Conservation (phyloP, 305 asterid species). For the Solanum hybrid region DNA sequence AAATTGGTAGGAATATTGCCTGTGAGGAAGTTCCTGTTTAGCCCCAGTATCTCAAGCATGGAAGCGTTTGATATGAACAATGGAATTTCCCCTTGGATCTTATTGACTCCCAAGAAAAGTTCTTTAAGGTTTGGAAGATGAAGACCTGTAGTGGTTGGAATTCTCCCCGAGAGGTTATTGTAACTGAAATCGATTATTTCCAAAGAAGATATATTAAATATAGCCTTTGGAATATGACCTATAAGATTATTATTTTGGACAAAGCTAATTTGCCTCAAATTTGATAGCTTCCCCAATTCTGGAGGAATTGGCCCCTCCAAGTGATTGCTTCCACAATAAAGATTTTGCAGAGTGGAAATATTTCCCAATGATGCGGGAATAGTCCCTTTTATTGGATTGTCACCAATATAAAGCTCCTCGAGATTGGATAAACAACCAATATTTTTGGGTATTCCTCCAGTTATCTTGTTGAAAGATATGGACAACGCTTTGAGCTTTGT, state of each 20-base stretch:
- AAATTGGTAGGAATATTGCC: not conserved
- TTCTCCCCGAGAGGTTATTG: not conserved
- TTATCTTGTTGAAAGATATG: not conserved
- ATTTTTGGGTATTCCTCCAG: not conserved
- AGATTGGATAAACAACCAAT: not conserved
- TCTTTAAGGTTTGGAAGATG: not conserved
- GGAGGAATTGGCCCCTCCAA: not conserved
- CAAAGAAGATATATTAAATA: not conserved
- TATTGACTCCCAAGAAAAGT: not conserved
- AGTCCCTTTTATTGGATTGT: not conserved
- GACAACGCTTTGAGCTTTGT: not conserved
- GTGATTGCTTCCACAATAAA: not conserved
- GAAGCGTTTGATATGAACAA: not conserved
- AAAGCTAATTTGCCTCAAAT: not conserved
- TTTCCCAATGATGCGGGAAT: not conserved
- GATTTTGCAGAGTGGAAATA: not conserved
- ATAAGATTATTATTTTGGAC: not conserved
- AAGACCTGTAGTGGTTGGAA: not conserved
- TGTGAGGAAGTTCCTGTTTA: not conserved
- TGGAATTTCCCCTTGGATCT: not conserved
- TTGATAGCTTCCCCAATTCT: not conserved
- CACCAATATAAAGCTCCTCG: not conserved
- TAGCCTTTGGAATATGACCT: not conserved
- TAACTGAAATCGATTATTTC: not conserved
- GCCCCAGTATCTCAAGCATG: not conserved